Conservation (phyloP, 164 flowering plant genomes). For the Aristolochia californica region DNA sequence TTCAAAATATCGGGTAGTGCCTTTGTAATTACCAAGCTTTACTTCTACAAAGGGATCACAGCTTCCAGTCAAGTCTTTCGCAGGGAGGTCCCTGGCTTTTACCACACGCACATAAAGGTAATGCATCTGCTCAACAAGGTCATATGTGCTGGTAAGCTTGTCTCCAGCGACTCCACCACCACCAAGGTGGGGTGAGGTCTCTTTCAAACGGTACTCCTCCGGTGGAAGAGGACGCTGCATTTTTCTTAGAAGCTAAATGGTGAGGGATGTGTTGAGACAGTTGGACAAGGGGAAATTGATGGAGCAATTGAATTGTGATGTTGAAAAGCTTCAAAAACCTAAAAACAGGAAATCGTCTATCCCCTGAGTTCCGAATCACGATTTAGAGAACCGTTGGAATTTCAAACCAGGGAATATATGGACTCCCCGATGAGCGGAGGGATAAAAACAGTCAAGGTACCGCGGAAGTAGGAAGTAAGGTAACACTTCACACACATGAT, state of each 20-base stretch:
- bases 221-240: slow-evolving; percentile 22
- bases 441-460: not conserved
- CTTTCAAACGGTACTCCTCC: slow-evolving; percentile 63
- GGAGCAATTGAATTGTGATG: no score
- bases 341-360: not conserved
- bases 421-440: not conserved
- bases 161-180: slow-evolving; percentile 48
- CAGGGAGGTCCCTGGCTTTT: slow-evolving; percentile 23
- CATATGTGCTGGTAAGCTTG: slow-evolving; percentile 77
- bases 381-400: not conserved
- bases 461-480: no score
- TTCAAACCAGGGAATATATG: not conserved
- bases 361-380: slow-evolving; percentile 2
- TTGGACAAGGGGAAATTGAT: no score
- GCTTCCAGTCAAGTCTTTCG: slow-evolving; percentile 13
- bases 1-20: slow-evolving; percentile 15
- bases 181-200: slow-evolving; percentile 79
- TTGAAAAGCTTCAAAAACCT: no score
- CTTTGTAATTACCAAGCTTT: slow-evolving; percentile 23
- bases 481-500: no score
- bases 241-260: not conserved
- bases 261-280: no score
- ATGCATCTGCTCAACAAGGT: slow-evolving; percentile 77
- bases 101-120: slow-evolving; percentile 23
- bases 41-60: slow-evolving; percentile 25